Evolutionary conservation across 768 basidiomycete species (phyloP).

Genomic region (Kwoniella mangroviensis): DNA sequence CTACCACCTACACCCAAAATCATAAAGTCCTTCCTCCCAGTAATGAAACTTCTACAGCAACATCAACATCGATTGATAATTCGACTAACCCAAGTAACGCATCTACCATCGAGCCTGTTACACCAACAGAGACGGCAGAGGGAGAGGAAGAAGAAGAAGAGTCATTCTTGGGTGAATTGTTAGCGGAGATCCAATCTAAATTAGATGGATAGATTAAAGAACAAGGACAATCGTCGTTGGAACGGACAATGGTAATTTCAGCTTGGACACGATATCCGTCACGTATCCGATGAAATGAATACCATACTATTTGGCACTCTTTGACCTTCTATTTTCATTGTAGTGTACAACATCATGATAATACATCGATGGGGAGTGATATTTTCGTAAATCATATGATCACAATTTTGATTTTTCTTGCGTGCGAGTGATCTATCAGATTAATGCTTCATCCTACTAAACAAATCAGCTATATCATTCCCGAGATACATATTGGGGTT

Average conservation of each 20-base stretch:
- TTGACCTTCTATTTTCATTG: too few relatives aligned
- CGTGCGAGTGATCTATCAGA: too few relatives aligned
- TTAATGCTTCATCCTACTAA: slow-evolving; percentile 22
- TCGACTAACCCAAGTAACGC: not conserved
- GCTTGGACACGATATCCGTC: too few relatives aligned
- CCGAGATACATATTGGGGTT: not conserved
- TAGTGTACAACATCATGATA: too few relatives aligned
- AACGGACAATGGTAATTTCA: not conserved
- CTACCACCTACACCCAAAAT: slow-evolving; percentile 22
- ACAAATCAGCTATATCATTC: not conserved
- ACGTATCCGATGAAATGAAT: too few relatives aligned
- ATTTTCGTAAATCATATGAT: too few relatives aligned
- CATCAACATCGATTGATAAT: not conserved
- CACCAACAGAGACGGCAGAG: not conserved
- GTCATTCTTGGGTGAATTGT: slow-evolving; percentile 11
- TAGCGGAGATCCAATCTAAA: not conserved
- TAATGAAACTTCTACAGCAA: not conserved
- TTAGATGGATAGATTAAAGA: slow-evolving; percentile 3
- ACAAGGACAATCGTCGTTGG: not conserved
- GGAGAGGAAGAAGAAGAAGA: slow-evolving; percentile 8
- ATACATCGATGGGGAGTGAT: too few relatives aligned
- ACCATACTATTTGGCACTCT: too few relatives aligned
- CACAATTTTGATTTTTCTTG: too few relatives aligned
- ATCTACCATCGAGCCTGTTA: too few relatives aligned
- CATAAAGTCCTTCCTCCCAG: slow-evolving; percentile 7